A percentile compares a stretch with the other conserved stretches of the same genome.
These are phyloP conservation scores for Eragrostis tef DNA, from an alignment of 202 grass and related monocot species.

Conservation along the genomic window DNA sequence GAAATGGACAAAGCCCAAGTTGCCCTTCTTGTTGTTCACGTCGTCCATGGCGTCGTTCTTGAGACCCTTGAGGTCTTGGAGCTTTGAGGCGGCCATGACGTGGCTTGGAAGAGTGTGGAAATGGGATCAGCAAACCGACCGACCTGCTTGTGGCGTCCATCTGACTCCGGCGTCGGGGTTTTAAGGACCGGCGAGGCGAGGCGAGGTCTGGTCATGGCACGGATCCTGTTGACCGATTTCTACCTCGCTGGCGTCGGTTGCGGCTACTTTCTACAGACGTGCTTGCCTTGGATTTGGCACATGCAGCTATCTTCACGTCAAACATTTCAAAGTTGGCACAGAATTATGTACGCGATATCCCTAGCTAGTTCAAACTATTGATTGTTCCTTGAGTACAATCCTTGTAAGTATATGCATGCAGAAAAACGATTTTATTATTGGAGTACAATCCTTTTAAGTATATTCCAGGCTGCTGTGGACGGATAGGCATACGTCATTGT, in stretches of 20 bases:
- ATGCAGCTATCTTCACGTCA: not conserved
- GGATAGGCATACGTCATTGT: not conserved
- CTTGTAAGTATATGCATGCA: too few species aligned
- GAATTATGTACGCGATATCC: not conserved
- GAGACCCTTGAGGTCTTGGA: not conserved
- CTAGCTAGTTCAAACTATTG: not conserved
- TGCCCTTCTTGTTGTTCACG: not conserved
- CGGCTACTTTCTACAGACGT: slow-evolving; percentile 5
- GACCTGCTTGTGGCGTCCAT: too few species aligned
- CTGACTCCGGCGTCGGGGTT: not conserved
- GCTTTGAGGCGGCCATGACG: slow-evolving; percentile 22
- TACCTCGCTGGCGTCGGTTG: slow-evolving; percentile 1
- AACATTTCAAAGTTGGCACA: not conserved
- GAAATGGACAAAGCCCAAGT: slow-evolving; percentile 34
- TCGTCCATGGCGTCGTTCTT: not conserved
- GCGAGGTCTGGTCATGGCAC: too few species aligned
- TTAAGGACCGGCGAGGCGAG: slow-evolving; percentile 28
- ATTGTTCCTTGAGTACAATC: too few species aligned
- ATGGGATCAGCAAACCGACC: not conserved
- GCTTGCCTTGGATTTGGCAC: not conserved
- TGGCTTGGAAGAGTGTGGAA: not conserved
- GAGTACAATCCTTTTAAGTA: too few species aligned
- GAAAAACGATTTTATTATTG: too few species aligned
- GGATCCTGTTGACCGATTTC: not conserved
- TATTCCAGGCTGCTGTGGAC: too few species aligned